Evolutionary conservation across 495 filamentous ascomycete genomes (phyloP), one percentile per base, ranked within the genome.

Genomic region (Penicillium tannophilum): DNA sequence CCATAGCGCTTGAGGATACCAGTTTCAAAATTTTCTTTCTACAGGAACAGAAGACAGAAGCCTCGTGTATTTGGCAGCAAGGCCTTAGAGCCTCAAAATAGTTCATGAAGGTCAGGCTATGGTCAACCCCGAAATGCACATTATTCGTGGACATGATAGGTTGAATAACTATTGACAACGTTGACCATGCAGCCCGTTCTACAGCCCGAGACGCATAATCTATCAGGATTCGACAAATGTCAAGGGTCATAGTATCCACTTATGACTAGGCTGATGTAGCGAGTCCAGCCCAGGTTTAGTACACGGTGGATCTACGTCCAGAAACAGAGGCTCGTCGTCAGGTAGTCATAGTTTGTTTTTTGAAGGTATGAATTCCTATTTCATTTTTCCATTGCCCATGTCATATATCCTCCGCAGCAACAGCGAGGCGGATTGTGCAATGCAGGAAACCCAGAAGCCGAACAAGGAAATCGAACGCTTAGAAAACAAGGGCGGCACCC

Each of bases 401-500:
- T 76, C 76, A 75, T 78, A 73, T 68, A 68, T 71, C 67, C 71
- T 66, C 71, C 74, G 70, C 72, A 60, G 54, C 44, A 51, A 53
- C 69, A 69, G 63, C 68, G 68, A 64, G 70, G 68, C 63, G 60
- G 67, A 53, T 60, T 66, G 66, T 72, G 74, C 74, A 76, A 76
- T 74, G 72, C 70, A 74, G 69, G 69, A 76, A 78, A 75, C 74
- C 76, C 74, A 75, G 67, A 63, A 75, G 71, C 75, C 76, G 70
- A 76, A 78, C 74, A 78, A 78, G 74, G 69, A 78, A 77, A 76
- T 70, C 63, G 65, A 70, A 73, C 69, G 67, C 74, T 83, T 94
- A 99, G 84, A 98, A 99, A 69, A 99, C 95, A 72, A 99, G 86
- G 68, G 95, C 95, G 72, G 94, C 94, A 88, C 95, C 95, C 90